A percentile compares a stretch with the other conserved stretches of the same genome.
phyloP scores from a whole-genome alignment of 768 basidiomycete species.

The Saitozyma sp. region DNA sequence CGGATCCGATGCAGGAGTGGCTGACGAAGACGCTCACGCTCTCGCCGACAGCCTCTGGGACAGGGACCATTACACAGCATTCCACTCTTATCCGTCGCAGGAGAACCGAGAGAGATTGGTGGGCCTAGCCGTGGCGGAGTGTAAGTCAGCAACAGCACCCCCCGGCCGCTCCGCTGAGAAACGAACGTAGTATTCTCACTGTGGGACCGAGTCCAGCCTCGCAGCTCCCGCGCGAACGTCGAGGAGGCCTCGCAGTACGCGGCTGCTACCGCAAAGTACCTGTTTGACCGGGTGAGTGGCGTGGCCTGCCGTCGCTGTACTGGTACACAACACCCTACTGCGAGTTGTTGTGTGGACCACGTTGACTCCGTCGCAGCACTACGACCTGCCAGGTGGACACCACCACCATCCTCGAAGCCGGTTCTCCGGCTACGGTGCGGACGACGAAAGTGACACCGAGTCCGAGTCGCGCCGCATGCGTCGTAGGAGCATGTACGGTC shows the following conservation, averaged over 20 bases:
- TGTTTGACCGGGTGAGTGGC: conserved; percentile 40
- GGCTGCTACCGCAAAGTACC: conserved; percentile 46
- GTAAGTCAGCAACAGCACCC: conserved; percentile 22
- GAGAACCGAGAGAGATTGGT: conserved; percentile 49
- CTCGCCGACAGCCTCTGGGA: conserved; percentile 41
- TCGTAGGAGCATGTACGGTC: conserved; percentile 23
- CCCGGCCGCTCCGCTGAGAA: conserved; percentile 1
- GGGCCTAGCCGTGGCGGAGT: conserved; percentile 48
- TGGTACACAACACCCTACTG: not conserved
- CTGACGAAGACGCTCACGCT: not conserved
- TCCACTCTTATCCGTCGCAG: conserved; percentile 35
- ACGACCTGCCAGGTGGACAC: conserved; percentile 25
- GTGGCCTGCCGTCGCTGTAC: not conserved
- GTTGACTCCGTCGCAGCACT: conserved; percentile 23
- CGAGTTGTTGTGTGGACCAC: conserved; percentile 6
- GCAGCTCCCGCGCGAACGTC: conserved; percentile 25
- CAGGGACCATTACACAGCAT: conserved; percentile 42
- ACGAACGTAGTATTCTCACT: conserved; percentile 34
- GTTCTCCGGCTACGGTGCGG: conserved; percentile 29
- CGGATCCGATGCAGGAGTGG: too few relatives aligned
- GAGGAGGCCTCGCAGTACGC: conserved; percentile 46
- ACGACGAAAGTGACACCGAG: conserved; percentile 31
- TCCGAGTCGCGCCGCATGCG: conserved; percentile 26
- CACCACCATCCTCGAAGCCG: conserved; percentile 12
- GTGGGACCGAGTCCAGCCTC: conserved; percentile 39